Conservation (phyloP, 768 basidiomycete species). For the Pulveroboletus frians region DNA sequence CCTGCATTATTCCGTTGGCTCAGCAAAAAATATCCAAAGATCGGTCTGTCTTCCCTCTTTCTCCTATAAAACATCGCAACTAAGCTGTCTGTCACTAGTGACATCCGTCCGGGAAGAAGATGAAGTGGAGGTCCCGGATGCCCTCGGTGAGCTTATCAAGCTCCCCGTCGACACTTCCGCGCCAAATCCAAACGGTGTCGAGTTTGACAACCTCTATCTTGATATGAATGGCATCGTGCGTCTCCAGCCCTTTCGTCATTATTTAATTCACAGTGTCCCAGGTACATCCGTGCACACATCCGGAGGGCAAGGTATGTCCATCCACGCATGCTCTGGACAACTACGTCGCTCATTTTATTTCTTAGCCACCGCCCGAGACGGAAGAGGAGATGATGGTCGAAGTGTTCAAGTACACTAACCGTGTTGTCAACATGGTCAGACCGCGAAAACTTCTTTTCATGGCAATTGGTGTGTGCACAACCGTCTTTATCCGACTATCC, state of each 20-base stretch:
- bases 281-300: slow-evolving; percentile 99
- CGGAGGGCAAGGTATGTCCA: slow-evolving; percentile 78
- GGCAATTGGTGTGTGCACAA: slow-evolving; percentile 76
- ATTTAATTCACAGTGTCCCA: slow-evolving; percentile 23
- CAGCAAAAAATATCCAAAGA: slow-evolving; percentile 98
- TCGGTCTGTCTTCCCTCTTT: slow-evolving; percentile 48
- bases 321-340: background rate
- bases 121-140: slow-evolving; percentile 60
- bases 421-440: slow-evolving; percentile 94
- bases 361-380: slow-evolving; percentile 88
- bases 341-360: background rate
- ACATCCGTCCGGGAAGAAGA: slow-evolving; percentile 82
- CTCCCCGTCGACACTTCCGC: slow-evolving; percentile 74
- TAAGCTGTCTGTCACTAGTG: slow-evolving; percentile 38
- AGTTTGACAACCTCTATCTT: slow-evolving; percentile 95
- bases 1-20: slow-evolving; percentile 98
- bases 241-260: background rate
- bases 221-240: slow-evolving; percentile 99
- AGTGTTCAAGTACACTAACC: slow-evolving; percentile 93
- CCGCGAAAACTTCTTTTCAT: slow-evolving; percentile 95
- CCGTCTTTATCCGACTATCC: background rate
- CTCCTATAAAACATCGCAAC: background rate
- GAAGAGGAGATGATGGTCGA: slow-evolving; percentile 99
- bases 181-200: slow-evolving; percentile 91
- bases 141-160: slow-evolving; percentile 59